Conservation (phyloP, 106 monocot genomes). For the Posidonia australis region DNA sequence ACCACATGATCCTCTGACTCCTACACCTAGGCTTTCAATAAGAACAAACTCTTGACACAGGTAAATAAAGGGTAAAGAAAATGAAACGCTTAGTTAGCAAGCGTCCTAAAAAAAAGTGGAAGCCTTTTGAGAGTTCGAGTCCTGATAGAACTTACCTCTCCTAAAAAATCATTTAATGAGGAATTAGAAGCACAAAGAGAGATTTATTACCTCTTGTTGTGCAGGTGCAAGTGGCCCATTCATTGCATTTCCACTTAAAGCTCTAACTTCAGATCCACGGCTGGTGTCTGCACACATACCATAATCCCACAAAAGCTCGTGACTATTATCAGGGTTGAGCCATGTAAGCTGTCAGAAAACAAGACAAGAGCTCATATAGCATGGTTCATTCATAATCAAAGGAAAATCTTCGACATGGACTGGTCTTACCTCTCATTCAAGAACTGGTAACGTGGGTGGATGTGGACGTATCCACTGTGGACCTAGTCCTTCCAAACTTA, state of each 20-base stretch:
- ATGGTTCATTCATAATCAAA: not conserved
- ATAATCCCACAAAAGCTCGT: constrained; percentile 90
- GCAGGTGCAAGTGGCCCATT: constrained; percentile 78
- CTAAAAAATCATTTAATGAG: too few relatives aligned
- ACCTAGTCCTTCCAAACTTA: constrained; percentile 43
- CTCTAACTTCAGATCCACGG: constrained; percentile 72
- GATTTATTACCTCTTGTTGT: constrained; percentile 70
- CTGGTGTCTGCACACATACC: constrained; percentile 91
- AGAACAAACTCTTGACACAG: too few relatives aligned
- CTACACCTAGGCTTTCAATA: too few relatives aligned
- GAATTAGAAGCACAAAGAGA: not conserved
- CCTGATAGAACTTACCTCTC: too few relatives aligned
- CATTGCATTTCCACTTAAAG: constrained; percentile 69
- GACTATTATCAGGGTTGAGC: constrained; percentile 71
- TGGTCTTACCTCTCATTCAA: constrained; percentile 59
- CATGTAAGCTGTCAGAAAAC: constrained; percentile 37
- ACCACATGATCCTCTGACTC: too few relatives aligned
- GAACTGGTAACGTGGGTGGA: constrained; percentile 73
- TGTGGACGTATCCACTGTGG: constrained; percentile 85
- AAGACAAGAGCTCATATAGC: not conserved
- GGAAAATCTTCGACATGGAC: not conserved
- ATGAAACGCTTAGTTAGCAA: too few relatives aligned
- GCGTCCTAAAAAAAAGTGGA: too few relatives aligned
- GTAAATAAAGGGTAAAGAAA: too few relatives aligned
- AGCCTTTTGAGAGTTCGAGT: too few relatives aligned